phyloP scores from a whole-genome alignment of 345 rosid genomes.

The Aurinia saxatilis region DNA sequence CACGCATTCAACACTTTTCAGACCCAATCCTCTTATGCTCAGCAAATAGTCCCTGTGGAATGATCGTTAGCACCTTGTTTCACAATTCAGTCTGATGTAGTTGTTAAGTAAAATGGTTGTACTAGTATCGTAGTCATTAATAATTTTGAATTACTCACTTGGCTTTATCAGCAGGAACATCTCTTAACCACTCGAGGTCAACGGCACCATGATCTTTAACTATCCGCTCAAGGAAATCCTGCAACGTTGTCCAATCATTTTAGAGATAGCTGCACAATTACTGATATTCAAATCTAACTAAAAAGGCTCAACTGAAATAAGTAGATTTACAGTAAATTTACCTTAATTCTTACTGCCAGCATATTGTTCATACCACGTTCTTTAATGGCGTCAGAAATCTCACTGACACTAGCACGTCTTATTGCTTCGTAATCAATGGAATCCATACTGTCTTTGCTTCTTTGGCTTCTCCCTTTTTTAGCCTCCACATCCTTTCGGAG shows the following conservation, averaged over 20 bases:
- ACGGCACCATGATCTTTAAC: slow-evolving; percentile 62
- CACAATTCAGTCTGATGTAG: not conserved
- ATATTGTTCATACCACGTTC: slow-evolving; percentile 89
- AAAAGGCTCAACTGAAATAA: not conserved
- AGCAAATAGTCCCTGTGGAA: slow-evolving; percentile 73
- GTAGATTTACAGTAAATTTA: slow-evolving; percentile 6
- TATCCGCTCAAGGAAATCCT: slow-evolving; percentile 72
- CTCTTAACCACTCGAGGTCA: slow-evolving; percentile 92
- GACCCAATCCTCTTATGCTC: slow-evolving; percentile 74
- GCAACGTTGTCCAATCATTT: slow-evolving; percentile 30
- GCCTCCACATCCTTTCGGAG: slow-evolving; percentile 50
- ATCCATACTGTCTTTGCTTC: slow-evolving; percentile 52
- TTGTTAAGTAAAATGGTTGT: slow-evolving; percentile 1
- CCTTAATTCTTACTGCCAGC: slow-evolving; percentile 88
- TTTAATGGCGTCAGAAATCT: slow-evolving; percentile 58
- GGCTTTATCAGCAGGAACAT: slow-evolving; percentile 64
- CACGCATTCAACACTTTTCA: slow-evolving; percentile 97
- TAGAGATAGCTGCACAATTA: not conserved
- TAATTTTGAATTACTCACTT: slow-evolving; percentile 45
- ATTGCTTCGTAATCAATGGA: slow-evolving; percentile 82
- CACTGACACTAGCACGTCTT: slow-evolving; percentile 43
- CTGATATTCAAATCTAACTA: slow-evolving; percentile 6
- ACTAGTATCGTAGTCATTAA: not conserved
- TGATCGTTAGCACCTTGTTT: slow-evolving; percentile 13
- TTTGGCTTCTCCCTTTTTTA: slow-evolving; percentile 36